These are phyloP conservation scores for Neurospora sp. DNA, from an alignment of 495 filamentous ascomycete species.

Conservation along the genomic window DNA sequence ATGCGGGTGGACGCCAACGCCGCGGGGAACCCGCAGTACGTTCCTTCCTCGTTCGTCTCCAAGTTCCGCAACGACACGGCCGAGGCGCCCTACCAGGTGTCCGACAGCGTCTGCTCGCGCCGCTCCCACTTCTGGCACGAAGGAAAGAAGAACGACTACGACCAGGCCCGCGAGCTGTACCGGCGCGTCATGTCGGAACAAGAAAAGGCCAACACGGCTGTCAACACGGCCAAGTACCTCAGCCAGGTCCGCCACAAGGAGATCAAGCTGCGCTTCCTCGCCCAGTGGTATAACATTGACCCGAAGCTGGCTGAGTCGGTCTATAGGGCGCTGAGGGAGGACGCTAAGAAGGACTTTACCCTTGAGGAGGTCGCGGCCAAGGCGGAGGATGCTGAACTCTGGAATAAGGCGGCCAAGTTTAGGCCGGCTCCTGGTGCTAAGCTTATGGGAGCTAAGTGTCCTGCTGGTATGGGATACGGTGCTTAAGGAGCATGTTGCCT, in stretches of 20 bases:
- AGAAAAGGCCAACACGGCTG: slow-evolving; percentile 32
- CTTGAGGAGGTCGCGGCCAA: background rate
- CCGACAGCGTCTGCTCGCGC: slow-evolving; percentile 38
- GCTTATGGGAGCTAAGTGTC: background rate
- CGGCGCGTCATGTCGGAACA: slow-evolving; percentile 34
- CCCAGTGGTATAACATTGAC: slow-evolving; percentile 42
- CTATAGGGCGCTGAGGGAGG: background rate
- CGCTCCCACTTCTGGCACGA: slow-evolving; percentile 48
- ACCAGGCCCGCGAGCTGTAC: slow-evolving; percentile 42
- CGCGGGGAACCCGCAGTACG: slow-evolving; percentile 41
- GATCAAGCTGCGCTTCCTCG: slow-evolving; percentile 22
- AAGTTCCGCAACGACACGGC: slow-evolving; percentile 46
- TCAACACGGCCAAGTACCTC: slow-evolving; percentile 38
- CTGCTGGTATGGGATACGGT: background rate
- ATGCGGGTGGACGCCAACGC: slow-evolving; percentile 41
- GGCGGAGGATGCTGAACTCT: background rate
- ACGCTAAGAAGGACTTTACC: background rate
- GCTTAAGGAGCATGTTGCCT: background rate
- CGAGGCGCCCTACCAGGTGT: slow-evolving; percentile 41
- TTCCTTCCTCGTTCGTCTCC: slow-evolving; percentile 43
- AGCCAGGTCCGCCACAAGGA: slow-evolving; percentile 21
- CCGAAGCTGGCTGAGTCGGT: slow-evolving; percentile 30
- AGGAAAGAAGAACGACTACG: slow-evolving; percentile 43
- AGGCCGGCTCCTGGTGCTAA: background rate
- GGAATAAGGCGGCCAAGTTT: background rate